A percentile compares a stretch with the other conserved stretches of the same genome.
Conservation (phyloP, 2,329 filamentous ascomycete genomes). For the Colletotrichum filicis region DNA sequence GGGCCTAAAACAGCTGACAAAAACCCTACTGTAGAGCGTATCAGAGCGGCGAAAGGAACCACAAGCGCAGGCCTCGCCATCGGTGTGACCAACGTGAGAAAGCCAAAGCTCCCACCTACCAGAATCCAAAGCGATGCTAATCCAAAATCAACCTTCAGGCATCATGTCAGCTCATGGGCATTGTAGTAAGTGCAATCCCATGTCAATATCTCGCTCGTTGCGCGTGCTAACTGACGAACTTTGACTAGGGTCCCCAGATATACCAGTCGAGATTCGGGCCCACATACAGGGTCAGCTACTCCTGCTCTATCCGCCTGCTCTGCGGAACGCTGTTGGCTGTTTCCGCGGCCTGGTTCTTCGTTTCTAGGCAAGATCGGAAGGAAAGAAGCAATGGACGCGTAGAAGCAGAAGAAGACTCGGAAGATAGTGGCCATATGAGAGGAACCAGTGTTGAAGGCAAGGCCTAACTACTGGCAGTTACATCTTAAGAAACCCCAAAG, state of each 20-base stretch:
- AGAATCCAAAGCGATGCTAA: no score
- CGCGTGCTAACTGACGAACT: no score
- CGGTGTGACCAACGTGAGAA: no score
- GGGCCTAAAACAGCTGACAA: no score
- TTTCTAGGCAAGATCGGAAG: constrained; percentile 32
- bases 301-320: constrained; percentile 47
- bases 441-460: not conserved
- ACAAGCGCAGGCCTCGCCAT: no score
- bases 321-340: constrained; percentile 40
- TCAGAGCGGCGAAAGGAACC: no score
- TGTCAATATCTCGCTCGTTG: no score
- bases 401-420: not conserved
- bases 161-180: constrained; percentile 47
- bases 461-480: not conserved
- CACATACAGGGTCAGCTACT: constrained; percentile 49
- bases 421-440: not conserved
- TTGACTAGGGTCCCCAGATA: constrained; percentile 46
- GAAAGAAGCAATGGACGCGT: not conserved
- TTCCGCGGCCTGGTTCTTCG: constrained; percentile 38
- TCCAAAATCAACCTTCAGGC: no score
- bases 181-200: constrained; percentile 41
- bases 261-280: constrained; percentile 52
- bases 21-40: no score
- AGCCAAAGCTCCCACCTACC: no score
- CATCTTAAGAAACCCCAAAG: no score